These are phyloP conservation scores for Neophaeococcomyces aloes DNA, from an alignment of 2,329 filamentous ascomycete species.

Conservation along the genomic window DNA sequence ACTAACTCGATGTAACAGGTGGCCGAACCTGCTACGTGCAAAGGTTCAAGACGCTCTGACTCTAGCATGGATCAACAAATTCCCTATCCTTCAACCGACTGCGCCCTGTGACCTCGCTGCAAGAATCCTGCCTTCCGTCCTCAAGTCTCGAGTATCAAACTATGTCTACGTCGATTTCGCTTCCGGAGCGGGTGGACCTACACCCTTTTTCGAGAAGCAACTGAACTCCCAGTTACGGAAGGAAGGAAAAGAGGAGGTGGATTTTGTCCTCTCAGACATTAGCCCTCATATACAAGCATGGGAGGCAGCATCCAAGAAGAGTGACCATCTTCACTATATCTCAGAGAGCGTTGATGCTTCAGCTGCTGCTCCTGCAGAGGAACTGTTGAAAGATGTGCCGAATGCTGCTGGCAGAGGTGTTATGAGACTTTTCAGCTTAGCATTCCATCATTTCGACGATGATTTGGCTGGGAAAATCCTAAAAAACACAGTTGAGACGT, in stretches of 20 bases:
- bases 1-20: slow-evolving; percentile 38
- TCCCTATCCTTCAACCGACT: slow-evolving; percentile 47
- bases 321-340: slow-evolving; percentile 50
- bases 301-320: slow-evolving; percentile 43
- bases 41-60: slow-evolving; percentile 54
- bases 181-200: slow-evolving; percentile 62
- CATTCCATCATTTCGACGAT: slow-evolving; percentile 70
- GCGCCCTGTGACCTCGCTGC: slow-evolving; percentile 55
- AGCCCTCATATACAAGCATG: slow-evolving; percentile 54
- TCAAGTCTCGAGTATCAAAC: slow-evolving; percentile 38
- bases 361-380: slow-evolving; percentile 43
- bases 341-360: slow-evolving; percentile 54
- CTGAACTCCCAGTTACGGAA: slow-evolving; percentile 38
- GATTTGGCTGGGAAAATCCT: slow-evolving; percentile 50
- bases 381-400: slow-evolving; percentile 16
- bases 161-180: slow-evolving; percentile 67
- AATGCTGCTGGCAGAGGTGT: slow-evolving; percentile 40
- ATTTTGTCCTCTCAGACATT: slow-evolving; percentile 57
- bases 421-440: slow-evolving; percentile 61
- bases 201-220: slow-evolving; percentile 50
- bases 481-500: slow-evolving; percentile 51
- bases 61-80: slow-evolving; percentile 49
- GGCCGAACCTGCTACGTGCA: slow-evolving; percentile 49
- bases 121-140: slow-evolving; percentile 42
- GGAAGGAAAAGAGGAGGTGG: slow-evolving; percentile 26